Percentiles rank a stretch among this genome's conserved stretches.
These are phyloP conservation scores for Syncephalastrum monosporum DNA, from an alignment of 371 early-diverging fungal species.

Conservation along the genomic window DNA sequence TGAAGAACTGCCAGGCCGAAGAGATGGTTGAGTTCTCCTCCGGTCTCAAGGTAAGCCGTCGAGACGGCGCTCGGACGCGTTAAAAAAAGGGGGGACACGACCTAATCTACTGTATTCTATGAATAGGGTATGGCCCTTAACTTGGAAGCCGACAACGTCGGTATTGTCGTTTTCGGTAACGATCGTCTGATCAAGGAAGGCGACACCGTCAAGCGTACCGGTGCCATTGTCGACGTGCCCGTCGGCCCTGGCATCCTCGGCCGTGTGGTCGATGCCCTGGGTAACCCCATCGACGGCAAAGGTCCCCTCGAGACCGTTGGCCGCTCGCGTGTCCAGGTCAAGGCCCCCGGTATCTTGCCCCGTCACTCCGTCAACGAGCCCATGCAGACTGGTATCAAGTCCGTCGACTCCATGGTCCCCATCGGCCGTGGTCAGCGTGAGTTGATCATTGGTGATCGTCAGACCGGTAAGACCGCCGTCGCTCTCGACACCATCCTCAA, in stretches of 20 bases:
- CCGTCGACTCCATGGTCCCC: slow-evolving; percentile 97
- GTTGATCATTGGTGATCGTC: slow-evolving; percentile 98
- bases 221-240: slow-evolving; percentile 95
- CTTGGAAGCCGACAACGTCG: slow-evolving; percentile 97
- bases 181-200: slow-evolving; percentile 91
- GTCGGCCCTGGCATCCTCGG: slow-evolving; percentile 90
- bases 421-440: slow-evolving; percentile 99
- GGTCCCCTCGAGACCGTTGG: slow-evolving; percentile 80
- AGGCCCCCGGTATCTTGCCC: slow-evolving; percentile 97
- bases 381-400: slow-evolving; percentile 98
- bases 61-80: not conserved
- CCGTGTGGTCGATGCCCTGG: slow-evolving; percentile 95
- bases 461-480: slow-evolving; percentile 96
- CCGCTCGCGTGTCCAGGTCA: slow-evolving; percentile 91
- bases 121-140: slow-evolving; percentile 97
- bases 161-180: slow-evolving; percentile 98
- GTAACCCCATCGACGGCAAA: slow-evolving; percentile 98
- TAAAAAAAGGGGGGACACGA: not conserved
- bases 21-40: slow-evolving; percentile 98
- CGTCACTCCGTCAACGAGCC: slow-evolving; percentile 96
- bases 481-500: slow-evolving; percentile 95
- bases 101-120: slow-evolving; percentile 1
- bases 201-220: slow-evolving; percentile 96
- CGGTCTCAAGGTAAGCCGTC: slow-evolving; percentile 79
- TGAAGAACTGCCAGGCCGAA: slow-evolving; percentile 95